Evolutionary conservation across 73 alveolate genomes (phyloP), one percentile per base, ranked within the genome.

Genomic region (Loxodes magnus): DNA sequence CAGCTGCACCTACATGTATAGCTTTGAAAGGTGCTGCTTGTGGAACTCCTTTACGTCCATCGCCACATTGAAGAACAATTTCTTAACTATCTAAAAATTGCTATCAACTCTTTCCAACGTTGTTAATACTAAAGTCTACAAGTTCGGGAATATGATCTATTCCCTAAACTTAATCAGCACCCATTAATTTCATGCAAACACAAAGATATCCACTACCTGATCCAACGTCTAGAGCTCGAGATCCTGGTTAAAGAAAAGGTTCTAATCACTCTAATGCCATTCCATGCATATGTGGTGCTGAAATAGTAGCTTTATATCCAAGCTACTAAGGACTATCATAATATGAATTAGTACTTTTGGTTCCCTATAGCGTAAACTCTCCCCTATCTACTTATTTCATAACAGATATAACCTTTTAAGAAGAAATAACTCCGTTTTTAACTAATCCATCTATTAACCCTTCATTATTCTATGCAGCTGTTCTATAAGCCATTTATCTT

Each of bases 1-100:
- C 51, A 20, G 96, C n/a, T n/a, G n/a, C n/a, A 23, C 96, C 96
- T 33, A 79, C 87, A 80, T 79, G 96, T 22, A 84, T 79, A 20
- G 67, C 71, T 62, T 79, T 77, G 58, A 51, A 84, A 14, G 93
- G 96, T 14, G 78, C 88, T 23, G 63, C 22, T 31, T 78, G 51
- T 31, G 77, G 44, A 7, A 23, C 36, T 1, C 95, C 95, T 10
- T 59, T 54, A 39, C 95, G 57, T 5, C 95, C 95, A 66, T 83
- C 95, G 27, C 73, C 22, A n/a, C 56, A 51, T 31, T 26, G 21
- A 21, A 72, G 39, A 5, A 37, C 42, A 9, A 72, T 42, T 20
- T 52, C 39, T 26, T 43, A 20, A 9, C 48, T 59, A n/a, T 67
- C 43, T 21, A 72, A 33, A 14, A 56, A 35, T 30, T 67, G 41